A percentile compares a stretch with the other conserved stretches of the same genome.
These are phyloP conservation scores for Monilinia vaccinii-corymbosi DNA, from an alignment of 2,329 filamentous ascomycete genomes.

Conservation along the genomic window DNA sequence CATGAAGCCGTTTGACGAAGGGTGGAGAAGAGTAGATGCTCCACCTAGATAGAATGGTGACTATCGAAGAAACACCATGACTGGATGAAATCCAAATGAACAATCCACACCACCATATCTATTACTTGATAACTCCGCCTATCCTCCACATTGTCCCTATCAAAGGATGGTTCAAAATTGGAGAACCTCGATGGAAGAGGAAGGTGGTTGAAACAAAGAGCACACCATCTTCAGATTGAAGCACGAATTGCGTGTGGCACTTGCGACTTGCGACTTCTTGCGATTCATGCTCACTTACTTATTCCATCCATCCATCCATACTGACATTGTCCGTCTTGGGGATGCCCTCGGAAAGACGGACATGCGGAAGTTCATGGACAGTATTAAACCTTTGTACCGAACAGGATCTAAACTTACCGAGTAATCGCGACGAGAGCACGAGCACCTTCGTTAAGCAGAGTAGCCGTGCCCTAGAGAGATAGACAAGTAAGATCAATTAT, in stretches of 20 bases:
- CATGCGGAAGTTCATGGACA: not conserved
- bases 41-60: not conserved
- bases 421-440: not conserved
- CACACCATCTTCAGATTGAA: not conserved
- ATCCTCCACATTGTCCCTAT: not conserved
- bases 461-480: not conserved
- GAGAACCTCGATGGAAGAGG: not conserved
- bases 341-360: not conserved
- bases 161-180: slow-evolving; percentile 4
- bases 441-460: slow-evolving; percentile 2
- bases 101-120: not conserved
- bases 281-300: not conserved
- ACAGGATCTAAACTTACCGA: not conserved
- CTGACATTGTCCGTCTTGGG: not conserved
- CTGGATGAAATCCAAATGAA: not conserved
- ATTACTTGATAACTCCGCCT: not conserved
- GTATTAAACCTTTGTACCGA: not conserved
- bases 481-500: not conserved
- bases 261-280: too few species aligned
- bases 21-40: not conserved
- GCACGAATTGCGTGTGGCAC: not conserved
- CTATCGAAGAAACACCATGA: not conserved
- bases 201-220: not conserved
- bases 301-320: not conserved
- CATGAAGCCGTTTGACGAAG: not conserved